A percentile compares a stretch with the other conserved stretches of the same genome.
phyloP scores from a whole-genome alignment of 2,329 filamentous ascomycete species.

The Cryphonectria naterciae region DNA sequence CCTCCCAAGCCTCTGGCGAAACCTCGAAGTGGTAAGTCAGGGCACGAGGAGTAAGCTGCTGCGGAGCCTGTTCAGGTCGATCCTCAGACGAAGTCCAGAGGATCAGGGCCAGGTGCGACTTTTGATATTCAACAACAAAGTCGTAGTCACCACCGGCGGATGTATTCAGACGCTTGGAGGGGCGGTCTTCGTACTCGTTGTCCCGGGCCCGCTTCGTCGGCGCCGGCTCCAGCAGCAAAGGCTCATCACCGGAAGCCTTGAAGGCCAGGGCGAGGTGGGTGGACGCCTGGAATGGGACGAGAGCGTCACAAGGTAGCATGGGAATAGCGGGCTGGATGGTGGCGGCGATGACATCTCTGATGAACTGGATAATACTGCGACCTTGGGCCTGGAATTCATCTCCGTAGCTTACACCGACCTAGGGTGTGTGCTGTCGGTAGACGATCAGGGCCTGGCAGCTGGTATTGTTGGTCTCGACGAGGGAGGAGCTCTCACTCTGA shows the following conservation, averaged over 20 bases:
- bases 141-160: neutral
- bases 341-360: neutral
- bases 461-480: neutral
- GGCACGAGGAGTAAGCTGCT: neutral
- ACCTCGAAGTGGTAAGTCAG: neutral
- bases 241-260: neutral
- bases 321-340: neutral
- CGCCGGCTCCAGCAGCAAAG: neutral
- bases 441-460: slow-evolving; percentile 6
- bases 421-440: slow-evolving; percentile 5
- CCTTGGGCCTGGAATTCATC: slow-evolving; percentile 3
- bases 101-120: neutral
- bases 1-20: neutral
- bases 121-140: neutral
- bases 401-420: neutral
- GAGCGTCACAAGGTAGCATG: neutral
- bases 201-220: neutral
- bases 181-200: neutral
- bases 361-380: neutral
- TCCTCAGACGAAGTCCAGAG: neutral
- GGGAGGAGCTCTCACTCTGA: neutral
- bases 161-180: neutral
- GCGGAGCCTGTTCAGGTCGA: neutral
- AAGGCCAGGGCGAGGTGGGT: neutral
- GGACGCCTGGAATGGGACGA: neutral